Conservation (phyloP, 371 early-diverging fungal species). For the Phascolomyces articulosus region DNA sequence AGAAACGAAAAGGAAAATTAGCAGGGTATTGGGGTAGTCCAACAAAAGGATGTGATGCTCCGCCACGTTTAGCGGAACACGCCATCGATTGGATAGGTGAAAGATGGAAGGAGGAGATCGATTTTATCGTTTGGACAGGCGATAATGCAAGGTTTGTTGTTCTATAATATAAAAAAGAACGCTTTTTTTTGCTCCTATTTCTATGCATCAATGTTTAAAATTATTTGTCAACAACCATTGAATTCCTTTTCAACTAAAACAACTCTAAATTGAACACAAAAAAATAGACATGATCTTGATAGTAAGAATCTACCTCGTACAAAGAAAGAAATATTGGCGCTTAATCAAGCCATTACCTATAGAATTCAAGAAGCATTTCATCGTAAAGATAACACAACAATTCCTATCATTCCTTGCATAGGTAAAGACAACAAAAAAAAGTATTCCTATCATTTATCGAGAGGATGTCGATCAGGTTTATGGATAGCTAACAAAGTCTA, state of each 20-base stretch:
- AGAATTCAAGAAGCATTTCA: slow-evolving; percentile 19
- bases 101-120: slow-evolving; percentile 55
- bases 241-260: no score
- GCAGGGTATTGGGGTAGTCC: slow-evolving; percentile 63
- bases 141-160: slow-evolving; percentile 63
- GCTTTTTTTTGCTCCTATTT: no score
- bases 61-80: slow-evolving; percentile 59
- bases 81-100: slow-evolving; percentile 63
- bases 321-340: slow-evolving; percentile 52
- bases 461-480: no score
- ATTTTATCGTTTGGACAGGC: slow-evolving; percentile 83
- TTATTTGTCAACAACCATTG: no score
- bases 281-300: slow-evolving; percentile 69
- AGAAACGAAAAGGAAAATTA: slow-evolving; percentile 24
- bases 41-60: slow-evolving; percentile 68
- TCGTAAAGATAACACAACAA: slow-evolving; percentile 13
- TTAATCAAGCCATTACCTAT: slow-evolving; percentile 38
- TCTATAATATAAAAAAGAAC: slow-evolving; percentile 12
- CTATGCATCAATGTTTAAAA: no score
- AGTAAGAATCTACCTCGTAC: slow-evolving; percentile 59
- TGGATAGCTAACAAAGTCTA: no score
- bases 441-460: no score
- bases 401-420: slow-evolving; percentile 57
- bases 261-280: background rate
- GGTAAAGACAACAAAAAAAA: slow-evolving; percentile 17